Conservation (phyloP, 108 stramenopile species). For the Stephanodiscus minutulus region DNA sequence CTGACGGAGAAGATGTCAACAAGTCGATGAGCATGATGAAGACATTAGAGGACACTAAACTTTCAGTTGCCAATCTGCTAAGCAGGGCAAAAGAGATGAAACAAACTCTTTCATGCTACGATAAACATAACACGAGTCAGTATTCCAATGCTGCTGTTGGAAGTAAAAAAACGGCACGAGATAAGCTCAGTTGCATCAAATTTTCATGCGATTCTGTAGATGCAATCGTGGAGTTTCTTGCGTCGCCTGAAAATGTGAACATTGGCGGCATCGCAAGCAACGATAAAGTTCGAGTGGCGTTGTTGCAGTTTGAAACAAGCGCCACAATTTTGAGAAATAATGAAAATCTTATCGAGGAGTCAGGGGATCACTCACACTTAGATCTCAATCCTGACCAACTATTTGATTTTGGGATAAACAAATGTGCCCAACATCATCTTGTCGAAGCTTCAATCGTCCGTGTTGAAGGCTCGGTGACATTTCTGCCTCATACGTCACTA, state of each 20-base stretch:
- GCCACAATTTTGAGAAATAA: conserved; percentile 14
- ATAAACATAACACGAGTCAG: neutral
- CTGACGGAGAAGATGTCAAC: conserved; percentile 7
- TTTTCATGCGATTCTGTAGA: conserved; percentile 24
- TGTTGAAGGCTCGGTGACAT: conserved; percentile 42
- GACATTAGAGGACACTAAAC: conserved; percentile 4
- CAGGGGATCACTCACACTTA: conserved; percentile 1
- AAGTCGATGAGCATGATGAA: conserved; percentile 9
- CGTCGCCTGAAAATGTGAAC: neutral
- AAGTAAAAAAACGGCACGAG: conserved; percentile 1
- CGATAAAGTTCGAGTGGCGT: conserved; percentile 30
- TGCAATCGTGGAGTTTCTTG: conserved; percentile 32
- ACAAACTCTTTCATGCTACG: conserved; percentile 7
- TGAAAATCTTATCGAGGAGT: neutral
- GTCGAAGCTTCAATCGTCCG: conserved; percentile 17
- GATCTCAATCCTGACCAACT: conserved; percentile 11
- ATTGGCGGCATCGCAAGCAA: neutral
- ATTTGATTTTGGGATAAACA: conserved; percentile 23
- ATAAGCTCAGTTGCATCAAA: conserved; percentile 16
- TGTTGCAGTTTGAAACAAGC: conserved; percentile 12
- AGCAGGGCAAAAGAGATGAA: conserved; percentile 10
- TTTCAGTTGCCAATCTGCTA: conserved; percentile 14
- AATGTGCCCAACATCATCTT: conserved; percentile 9
- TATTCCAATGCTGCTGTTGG: neutral
- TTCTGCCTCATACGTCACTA: conserved; percentile 36